Evolutionary conservation across 257 asterid species (phyloP), one percentile per base, ranked within the genome.

Genomic region (Solanum tarapatanum): DNA sequence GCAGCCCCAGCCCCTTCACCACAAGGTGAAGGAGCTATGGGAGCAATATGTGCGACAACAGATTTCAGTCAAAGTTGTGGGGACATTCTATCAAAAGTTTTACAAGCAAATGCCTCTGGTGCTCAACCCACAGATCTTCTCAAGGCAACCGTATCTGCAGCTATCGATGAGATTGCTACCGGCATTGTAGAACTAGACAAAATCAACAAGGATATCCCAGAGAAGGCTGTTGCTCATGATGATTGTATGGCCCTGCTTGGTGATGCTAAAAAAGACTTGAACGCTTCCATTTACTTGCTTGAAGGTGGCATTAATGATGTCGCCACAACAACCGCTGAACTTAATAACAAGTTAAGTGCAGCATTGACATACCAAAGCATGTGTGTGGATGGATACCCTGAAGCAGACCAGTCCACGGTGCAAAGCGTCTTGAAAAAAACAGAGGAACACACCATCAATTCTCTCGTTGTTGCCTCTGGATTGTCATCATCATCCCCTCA

Each of bases 281-380:
- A 94, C 14, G 86, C 87, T 69, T 93, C 99, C 1, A 87, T 91
- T 37, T 77, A 91, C 33, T 86, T 86, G 19, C 37, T 95, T 10
- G 84, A 88, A 17, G 92, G 91, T 9, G 92, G 88, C 6, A 3
- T 90, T 12, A 73, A 19, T 4, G 86, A 79, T 28, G 9, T 89
- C 0, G n/a, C 93, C 0, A 12, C 91, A 0, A 26, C 37, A 9
- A 86, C 89, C 3, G 90, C 91, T 2, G 99, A 97, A 37, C 23
- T 97, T 2, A 92, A 93, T 87, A 97, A 95, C 55, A 93, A 94
- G 96, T 64, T 97, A 82, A 97, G 98, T 85, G 98, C 99, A 2
- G 99, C 94, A 0, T 69, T 97, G 85, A 92, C 98, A 12, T 95
- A 93, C 86, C 98, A 97, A 86, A 93, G 95, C 58, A 92, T 97